Percentiles rank a stretch among this genome's conserved stretches.
Evolutionary conservation across 352 stramenopile species (phyloP).

Genomic region (Pythium vanterpoolii): DNA sequence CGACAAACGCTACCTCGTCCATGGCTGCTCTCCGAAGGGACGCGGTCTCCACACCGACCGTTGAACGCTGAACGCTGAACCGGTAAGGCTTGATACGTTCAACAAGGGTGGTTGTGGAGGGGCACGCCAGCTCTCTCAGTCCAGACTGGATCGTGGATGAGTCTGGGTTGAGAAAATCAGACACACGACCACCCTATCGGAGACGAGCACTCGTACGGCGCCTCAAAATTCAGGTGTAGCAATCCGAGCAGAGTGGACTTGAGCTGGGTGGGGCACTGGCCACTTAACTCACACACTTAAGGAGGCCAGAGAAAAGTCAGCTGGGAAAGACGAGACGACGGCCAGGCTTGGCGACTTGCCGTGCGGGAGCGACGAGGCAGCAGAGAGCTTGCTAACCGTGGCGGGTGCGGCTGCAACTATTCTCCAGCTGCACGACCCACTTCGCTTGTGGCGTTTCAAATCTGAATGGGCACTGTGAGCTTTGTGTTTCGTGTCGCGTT

Average conservation of each 20-base stretch:
- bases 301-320: conserved; percentile 1
- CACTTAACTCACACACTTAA: too few species aligned
- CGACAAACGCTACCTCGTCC: conserved; percentile 67
- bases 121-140: not conserved
- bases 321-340: not conserved
- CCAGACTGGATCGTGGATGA: too few species aligned
- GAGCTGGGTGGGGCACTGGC: not conserved
- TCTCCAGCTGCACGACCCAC: not conserved
- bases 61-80: not conserved
- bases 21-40: conserved; percentile 23
- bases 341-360: not conserved
- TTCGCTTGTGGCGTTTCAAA: not conserved
- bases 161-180: conserved; percentile 1
- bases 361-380: not conserved
- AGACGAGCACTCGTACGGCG: too few species aligned
- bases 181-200: not conserved
- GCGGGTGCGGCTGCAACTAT: not conserved
- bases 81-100: not conserved
- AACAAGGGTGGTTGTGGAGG: not conserved
- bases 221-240: not conserved
- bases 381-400: not conserved
- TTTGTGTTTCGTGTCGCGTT: not conserved
- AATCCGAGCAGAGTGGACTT: not conserved
- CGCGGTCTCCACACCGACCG: not conserved
- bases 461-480: not conserved